Evolutionary conservation across 1,284 basidiomycete genomes (phyloP).

Genomic region (Trametes pubescens): DNA sequence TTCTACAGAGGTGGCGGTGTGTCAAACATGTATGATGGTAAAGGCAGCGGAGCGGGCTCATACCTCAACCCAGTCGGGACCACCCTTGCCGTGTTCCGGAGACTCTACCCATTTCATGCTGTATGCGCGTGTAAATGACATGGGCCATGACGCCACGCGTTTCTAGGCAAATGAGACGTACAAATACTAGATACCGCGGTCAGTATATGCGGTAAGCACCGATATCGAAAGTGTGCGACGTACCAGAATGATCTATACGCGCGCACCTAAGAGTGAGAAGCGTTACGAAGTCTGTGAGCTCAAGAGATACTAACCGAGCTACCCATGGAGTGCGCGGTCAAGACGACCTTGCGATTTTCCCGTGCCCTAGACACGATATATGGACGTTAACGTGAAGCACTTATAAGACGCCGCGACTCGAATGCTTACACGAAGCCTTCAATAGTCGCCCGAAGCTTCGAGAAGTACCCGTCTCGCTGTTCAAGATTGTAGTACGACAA

Average conservation of each 20-base stretch:
- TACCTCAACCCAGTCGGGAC: conserved; percentile 92
- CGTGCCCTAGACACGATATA: conserved; percentile 56
- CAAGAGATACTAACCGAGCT: conserved; percentile 63
- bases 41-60: conserved; percentile 19
- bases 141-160: too few relatives aligned
- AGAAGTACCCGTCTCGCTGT: conserved; percentile 93
- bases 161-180: conserved; percentile 6
- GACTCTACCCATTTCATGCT: conserved; percentile 98
- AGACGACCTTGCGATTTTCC: conserved; percentile 84
- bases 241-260: conserved; percentile 59
- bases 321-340: conserved; percentile 93
- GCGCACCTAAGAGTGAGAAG: conserved; percentile 9
- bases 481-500: conserved; percentile 93
- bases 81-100: conserved; percentile 84
- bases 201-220: background rate
- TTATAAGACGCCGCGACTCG: background rate
- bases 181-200: conserved; percentile 25
- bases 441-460: conserved; percentile 84
- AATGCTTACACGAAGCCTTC: conserved; percentile 79
- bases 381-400: conserved; percentile 2
- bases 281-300: background rate
- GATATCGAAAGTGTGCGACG: conserved; percentile 26
- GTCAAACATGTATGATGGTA: background rate
- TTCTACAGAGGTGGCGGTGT: conserved; percentile 51
- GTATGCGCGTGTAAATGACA: background rate